phyloP scores from a whole-genome alignment of 2,329 filamentous ascomycete species.

The Claviceps humidiphila region DNA sequence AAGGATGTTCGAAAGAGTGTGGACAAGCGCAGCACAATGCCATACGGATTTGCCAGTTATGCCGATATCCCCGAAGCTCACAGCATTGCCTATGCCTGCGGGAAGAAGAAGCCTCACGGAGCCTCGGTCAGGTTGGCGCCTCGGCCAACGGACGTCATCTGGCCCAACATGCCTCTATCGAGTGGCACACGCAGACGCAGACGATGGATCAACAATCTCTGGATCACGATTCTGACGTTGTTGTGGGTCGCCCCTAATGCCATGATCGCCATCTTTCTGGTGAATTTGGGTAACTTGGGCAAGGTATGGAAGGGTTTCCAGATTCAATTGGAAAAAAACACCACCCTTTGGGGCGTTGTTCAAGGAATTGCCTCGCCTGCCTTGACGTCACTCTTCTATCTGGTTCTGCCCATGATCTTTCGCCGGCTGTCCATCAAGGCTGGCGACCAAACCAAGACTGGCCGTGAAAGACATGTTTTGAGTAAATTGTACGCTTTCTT shows the following conservation, averaged over 20 bases:
- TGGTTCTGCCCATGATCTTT: constrained; percentile 82
- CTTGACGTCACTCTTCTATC: constrained; percentile 74
- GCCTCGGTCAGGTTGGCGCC: constrained; percentile 69
- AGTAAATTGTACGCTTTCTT: constrained; percentile 91
- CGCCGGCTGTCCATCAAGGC: constrained; percentile 70
- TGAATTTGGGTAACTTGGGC: constrained; percentile 72
- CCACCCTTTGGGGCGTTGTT: constrained; percentile 66
- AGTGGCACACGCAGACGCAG: constrained; percentile 57
- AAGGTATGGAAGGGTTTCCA: constrained; percentile 68
- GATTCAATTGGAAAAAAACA: constrained; percentile 45
- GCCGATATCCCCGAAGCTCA: constrained; percentile 80
- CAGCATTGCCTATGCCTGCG: constrained; percentile 67
- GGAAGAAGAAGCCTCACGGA: constrained; percentile 68
- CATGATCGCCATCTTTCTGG: constrained; percentile 83
- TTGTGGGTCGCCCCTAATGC: constrained; percentile 89
- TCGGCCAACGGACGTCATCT: constrained; percentile 83
- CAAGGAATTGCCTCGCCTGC: constrained; percentile 88
- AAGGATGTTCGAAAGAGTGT: constrained; percentile 69
- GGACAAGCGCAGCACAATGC: constrained; percentile 76
- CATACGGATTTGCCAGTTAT: constrained; percentile 92
- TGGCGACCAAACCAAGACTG: constrained; percentile 84
- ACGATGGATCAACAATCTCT: constrained; percentile 67
- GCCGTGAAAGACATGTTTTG: constrained; percentile 80
- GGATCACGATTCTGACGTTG: constrained; percentile 68
- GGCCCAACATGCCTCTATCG: constrained; percentile 76